A percentile compares a stretch with the other conserved stretches of the same genome.
Evolutionary conservation across 306 rosid species (phyloP).

Genomic region (Lithocarpus polystachyus): DNA sequence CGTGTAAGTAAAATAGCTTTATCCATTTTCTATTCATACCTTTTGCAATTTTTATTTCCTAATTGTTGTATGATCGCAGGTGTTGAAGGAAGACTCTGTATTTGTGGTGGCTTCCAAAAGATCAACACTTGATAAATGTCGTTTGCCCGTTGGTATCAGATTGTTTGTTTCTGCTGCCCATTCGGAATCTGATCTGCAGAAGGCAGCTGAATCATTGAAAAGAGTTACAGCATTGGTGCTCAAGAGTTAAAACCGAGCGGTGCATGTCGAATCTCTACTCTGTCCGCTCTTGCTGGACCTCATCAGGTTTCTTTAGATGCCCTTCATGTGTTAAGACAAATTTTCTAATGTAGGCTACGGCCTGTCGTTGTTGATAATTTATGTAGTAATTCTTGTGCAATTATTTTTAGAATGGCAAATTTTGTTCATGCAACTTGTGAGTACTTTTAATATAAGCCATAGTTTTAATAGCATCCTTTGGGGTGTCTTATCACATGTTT

Average conservation of each 20-base stretch:
- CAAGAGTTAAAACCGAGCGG: slow-evolving; percentile 37
- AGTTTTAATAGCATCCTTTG: not conserved
- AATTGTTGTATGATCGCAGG: slow-evolving; percentile 41
- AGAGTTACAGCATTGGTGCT: slow-evolving; percentile 61
- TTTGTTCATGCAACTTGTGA: slow-evolving; percentile 3
- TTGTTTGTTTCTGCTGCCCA: slow-evolving; percentile 83
- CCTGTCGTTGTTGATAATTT: slow-evolving; percentile 8
- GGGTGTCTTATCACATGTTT: too few species aligned
- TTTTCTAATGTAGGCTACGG: slow-evolving; percentile 14
- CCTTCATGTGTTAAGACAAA: slow-evolving; percentile 5
- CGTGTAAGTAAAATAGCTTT: slow-evolving; percentile 47
- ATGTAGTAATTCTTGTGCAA: not conserved
- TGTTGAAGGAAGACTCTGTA: slow-evolving; percentile 68
- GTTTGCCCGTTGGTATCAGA: slow-evolving; percentile 74
- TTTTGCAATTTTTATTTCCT: slow-evolving; percentile 14
- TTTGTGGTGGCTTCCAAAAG: slow-evolving; percentile 68
- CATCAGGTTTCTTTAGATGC: not conserved
- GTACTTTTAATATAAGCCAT: not conserved
- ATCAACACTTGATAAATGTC: slow-evolving; percentile 80
- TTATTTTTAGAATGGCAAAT: not conserved
- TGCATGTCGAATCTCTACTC: not conserved
- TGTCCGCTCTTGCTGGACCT: not conserved
- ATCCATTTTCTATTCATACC: not conserved
- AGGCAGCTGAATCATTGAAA: slow-evolving; percentile 71
- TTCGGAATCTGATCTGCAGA: slow-evolving; percentile 71